Evolutionary conservation across 805 yeast species (phyloP).

Genomic region (Kodamaea laetipori): DNA sequence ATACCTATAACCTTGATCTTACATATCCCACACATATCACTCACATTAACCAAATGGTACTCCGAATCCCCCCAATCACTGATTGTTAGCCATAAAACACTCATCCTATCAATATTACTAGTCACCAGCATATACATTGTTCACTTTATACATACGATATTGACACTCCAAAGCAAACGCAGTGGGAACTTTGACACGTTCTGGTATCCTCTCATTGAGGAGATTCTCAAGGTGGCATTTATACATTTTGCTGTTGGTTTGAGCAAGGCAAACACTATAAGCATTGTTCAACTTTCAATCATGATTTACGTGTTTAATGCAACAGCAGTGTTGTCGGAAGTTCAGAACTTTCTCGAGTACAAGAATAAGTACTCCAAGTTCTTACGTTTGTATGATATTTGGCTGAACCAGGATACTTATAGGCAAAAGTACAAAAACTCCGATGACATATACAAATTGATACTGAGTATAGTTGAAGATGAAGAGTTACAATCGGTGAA

Average conservation of each 20-base stretch:
- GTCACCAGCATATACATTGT: slow-evolving; percentile 12
- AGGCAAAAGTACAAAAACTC: slow-evolving; percentile 14
- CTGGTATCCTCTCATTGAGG: slow-evolving; percentile 21
- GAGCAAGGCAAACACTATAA: neutral
- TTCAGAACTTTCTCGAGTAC: slow-evolving; percentile 12
- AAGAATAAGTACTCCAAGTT: slow-evolving; percentile 18
- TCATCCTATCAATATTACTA: slow-evolving; percentile 14
- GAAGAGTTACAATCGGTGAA: slow-evolving; percentile 16
- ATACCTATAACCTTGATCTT: neutral
- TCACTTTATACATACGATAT: slow-evolving; percentile 15
- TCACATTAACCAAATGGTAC: neutral
- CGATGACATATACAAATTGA: slow-evolving; percentile 14
- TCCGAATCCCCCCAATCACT: neutral
- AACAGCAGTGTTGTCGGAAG: neutral
- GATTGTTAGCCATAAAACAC: slow-evolving; percentile 12
- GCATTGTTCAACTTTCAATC: slow-evolving; percentile 14
- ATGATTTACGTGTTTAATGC: slow-evolving; percentile 14
- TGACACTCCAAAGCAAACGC: slow-evolving; percentile 14
- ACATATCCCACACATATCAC: neutral
- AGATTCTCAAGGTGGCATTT: slow-evolving; percentile 10
- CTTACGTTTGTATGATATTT: slow-evolving; percentile 20
- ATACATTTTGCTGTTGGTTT: slow-evolving; percentile 1
- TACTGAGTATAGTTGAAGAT: slow-evolving; percentile 13
- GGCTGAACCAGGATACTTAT: slow-evolving; percentile 19
- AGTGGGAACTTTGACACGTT: slow-evolving; percentile 14